These are phyloP conservation scores for Dendrostoma leiphaemia DNA, from an alignment of 2,329 filamentous ascomycete species.

Conservation along the genomic window DNA sequence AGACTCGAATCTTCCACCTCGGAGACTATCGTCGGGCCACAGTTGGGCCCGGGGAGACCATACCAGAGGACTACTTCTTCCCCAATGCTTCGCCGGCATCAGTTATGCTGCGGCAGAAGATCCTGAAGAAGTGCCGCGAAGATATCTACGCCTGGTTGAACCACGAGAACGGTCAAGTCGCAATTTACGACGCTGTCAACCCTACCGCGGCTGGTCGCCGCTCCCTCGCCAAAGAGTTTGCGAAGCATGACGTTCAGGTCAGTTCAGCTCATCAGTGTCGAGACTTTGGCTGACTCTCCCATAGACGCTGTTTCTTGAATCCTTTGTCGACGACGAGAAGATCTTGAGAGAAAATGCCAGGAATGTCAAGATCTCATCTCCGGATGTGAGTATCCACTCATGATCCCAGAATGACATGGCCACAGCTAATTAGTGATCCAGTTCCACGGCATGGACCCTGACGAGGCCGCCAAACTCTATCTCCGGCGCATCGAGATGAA, in stretches of 20 bases:
- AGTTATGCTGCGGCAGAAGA: conserved; percentile 93
- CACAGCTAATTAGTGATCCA: conserved; percentile 32
- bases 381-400: conserved; percentile 62
- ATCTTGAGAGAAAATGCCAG: conserved; percentile 97
- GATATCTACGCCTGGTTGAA: conserved; percentile 97
- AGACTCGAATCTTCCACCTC: conserved; percentile 95
- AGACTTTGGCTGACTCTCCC: conserved; percentile 11
- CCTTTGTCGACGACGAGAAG: conserved; percentile 85
- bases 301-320: conserved; percentile 96
- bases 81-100: conserved; percentile 90
- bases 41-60: conserved; percentile 75
- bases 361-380: conserved; percentile 96
- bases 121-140: conserved; percentile 93
- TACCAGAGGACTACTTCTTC: conserved; percentile 97
- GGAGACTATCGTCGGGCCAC: conserved; percentile 95
- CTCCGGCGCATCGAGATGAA: conserved; percentile 84
- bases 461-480: conserved; percentile 91
- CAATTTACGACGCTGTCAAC: conserved; percentile 98
- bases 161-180: conserved; percentile 95
- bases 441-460: conserved; percentile 88
- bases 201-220: conserved; percentile 78
- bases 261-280: conserved; percentile 17
- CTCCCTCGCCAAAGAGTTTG: conserved; percentile 89
- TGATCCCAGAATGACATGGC: not conserved
- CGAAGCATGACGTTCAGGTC: conserved; percentile 94